Conservation (phyloP, 2,329 filamentous ascomycete species). For the Ustilaginoidea virens region DNA sequence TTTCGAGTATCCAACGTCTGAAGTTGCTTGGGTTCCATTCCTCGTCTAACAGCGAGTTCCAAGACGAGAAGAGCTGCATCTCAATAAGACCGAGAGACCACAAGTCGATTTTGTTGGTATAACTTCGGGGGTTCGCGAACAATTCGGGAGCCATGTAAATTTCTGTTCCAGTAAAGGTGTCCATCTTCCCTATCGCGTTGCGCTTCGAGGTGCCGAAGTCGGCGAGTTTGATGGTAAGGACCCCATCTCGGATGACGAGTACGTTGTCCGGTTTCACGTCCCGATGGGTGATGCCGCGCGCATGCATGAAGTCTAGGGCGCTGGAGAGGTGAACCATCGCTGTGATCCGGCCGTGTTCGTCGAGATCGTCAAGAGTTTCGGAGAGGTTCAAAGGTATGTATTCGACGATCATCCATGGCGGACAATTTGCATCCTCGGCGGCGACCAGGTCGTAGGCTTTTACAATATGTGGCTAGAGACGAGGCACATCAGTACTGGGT, state of each 20-base stretch:
- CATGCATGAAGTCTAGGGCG: conserved; percentile 3
- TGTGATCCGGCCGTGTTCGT: conserved; percentile 1
- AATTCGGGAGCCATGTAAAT: conserved; percentile 6
- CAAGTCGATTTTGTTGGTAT: conserved; percentile 4
- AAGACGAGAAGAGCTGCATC: conserved; percentile 3
- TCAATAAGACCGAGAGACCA: conserved; percentile 4
- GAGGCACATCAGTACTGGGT: no score
- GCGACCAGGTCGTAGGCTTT: conserved; percentile 3
- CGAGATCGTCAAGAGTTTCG: not conserved
- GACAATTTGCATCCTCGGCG: conserved; percentile 3
- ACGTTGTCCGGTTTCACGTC: conserved; percentile 3
- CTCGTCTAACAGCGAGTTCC: conserved; percentile 1
- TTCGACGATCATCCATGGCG: conserved; percentile 6
- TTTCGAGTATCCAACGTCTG: conserved; percentile 1
- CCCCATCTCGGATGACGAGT: not conserved
- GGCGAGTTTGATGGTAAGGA: conserved; percentile 1
- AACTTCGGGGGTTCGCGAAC: conserved; percentile 2
- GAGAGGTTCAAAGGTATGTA: conserved; percentile 4
- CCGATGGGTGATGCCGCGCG: conserved; percentile 3
- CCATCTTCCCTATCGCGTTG: conserved; percentile 2
- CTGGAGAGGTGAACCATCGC: conserved; percentile 3
- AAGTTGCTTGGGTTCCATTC: conserved; percentile 1
- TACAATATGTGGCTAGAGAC: conserved; percentile 5
- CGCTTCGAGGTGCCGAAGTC: conserved; percentile 4
- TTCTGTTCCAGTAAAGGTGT: conserved; percentile 4